Conservation (phyloP, 2,329 filamentous ascomycete species). For the Fusarium penzigii region DNA sequence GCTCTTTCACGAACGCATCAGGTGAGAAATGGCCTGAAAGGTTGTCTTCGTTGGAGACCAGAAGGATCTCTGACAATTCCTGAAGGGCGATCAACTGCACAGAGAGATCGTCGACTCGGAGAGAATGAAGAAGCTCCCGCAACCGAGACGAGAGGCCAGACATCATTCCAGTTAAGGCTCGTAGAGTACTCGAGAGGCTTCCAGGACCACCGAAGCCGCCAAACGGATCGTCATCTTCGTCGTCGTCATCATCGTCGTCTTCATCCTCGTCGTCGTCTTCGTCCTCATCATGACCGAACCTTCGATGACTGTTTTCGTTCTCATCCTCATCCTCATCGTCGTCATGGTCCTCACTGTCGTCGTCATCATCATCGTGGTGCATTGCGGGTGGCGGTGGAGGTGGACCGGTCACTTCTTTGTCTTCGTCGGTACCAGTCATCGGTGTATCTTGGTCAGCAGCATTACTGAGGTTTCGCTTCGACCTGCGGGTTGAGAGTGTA, state of each 20-base stretch:
- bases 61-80: conserved; percentile 87
- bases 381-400: conserved; percentile 45
- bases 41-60: conserved; percentile 96
- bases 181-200: conserved; percentile 75
- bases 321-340: conserved; percentile 39
- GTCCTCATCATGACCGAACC: conserved; percentile 29
- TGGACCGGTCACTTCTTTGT: conserved; percentile 41
- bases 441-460: conserved; percentile 62
- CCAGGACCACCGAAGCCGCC: conserved; percentile 68
- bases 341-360: conserved; percentile 42
- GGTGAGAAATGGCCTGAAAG: conserved; percentile 92
- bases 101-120: conserved; percentile 84
- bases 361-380: conserved; percentile 39
- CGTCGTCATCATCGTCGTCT: conserved; percentile 55
- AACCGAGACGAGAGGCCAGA: conserved; percentile 78
- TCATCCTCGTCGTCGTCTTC: conserved; percentile 36
- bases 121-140: conserved; percentile 71
- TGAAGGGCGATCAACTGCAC: conserved; percentile 89
- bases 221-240: conserved; percentile 67
- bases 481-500: conserved; percentile 44
- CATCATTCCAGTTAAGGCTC: conserved; percentile 90
- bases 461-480: conserved; percentile 56
- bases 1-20: conserved; percentile 92
- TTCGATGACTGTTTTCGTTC: conserved; percentile 50
- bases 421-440: conserved; percentile 71